Evolutionary conservation across 2,329 filamentous ascomycete genomes (phyloP).

Genomic region (Fusarium beomiforme): DNA sequence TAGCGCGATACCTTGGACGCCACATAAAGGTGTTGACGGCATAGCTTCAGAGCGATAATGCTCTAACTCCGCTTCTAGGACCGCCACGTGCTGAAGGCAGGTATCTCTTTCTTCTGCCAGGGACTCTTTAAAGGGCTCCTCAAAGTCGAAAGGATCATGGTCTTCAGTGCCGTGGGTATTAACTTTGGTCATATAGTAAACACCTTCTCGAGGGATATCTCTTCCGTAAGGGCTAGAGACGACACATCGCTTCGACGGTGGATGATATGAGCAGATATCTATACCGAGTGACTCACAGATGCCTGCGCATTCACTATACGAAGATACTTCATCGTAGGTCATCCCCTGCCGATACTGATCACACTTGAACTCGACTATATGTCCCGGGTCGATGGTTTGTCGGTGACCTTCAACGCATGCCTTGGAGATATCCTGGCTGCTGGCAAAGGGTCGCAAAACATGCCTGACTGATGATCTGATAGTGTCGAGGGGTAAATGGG

Average conservation of each 20-base stretch:
- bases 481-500: fast-evolving
- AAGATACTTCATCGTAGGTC: neutral
- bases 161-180: fast-evolving
- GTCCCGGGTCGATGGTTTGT: neutral
- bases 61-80: neutral
- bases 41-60: neutral
- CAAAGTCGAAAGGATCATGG: fast-evolving
- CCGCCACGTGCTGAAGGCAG: neutral
- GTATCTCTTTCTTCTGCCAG: neutral
- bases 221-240: neutral
- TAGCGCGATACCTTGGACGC: neutral
- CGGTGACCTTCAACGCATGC: neutral
- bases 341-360: neutral
- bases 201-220: neutral
- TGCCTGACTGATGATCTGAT: neutral
- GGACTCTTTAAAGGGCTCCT: neutral
- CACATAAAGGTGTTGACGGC: neutral
- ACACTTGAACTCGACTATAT: neutral
- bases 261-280: neutral
- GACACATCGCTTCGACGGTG: neutral
- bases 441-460: neutral
- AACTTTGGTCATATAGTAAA: neutral
- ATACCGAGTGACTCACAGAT: neutral
- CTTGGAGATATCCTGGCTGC: neutral
- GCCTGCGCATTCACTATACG: neutral